Evolutionary conservation across 257 asterid genomes (phyloP).

Genomic region (Nicotiana benthamiana): DNA sequence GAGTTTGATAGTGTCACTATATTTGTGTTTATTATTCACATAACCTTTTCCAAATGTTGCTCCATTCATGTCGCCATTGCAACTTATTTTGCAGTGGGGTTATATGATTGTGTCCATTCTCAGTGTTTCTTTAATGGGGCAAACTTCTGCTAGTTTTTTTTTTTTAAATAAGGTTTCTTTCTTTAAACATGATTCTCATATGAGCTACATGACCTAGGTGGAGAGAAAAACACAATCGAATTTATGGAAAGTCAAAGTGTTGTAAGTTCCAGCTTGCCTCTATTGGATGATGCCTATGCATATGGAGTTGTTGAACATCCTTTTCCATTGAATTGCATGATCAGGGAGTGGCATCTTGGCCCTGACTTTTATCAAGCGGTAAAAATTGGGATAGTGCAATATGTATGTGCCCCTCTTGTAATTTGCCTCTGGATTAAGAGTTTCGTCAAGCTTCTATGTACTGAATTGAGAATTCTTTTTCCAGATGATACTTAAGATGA

Average conservation of each 20-base stretch:
- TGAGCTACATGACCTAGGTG: constrained; percentile 48
- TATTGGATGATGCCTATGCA: constrained; percentile 87
- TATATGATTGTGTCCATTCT: neutral
- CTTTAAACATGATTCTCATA: neutral
- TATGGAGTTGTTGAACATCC: constrained; percentile 96
- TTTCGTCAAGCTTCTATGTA: constrained; percentile 4
- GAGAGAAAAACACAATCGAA: constrained; percentile 77
- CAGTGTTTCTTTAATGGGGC: neutral
- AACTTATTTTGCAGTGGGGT: neutral
- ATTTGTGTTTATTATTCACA: neutral
- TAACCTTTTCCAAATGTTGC: neutral
- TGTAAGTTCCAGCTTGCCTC: constrained; percentile 63
- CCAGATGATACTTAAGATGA: constrained; percentile 91
- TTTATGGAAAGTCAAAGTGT: constrained; percentile 77
- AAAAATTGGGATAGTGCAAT: constrained; percentile 93
- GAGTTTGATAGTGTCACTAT: neutral
- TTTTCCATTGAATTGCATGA: constrained; percentile 70
- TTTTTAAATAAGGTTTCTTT: neutral
- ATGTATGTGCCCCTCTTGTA: constrained; percentile 41
- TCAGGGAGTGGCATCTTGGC: constrained; percentile 76
- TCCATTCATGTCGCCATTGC: neutral
- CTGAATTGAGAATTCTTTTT: constrained; percentile 11
- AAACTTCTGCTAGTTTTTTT: neutral
- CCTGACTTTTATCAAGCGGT: constrained; percentile 90
- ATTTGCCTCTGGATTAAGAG: constrained; percentile 6